phyloP scores from a whole-genome alignment of 2,329 filamentous ascomycete species.

The Colletotrichum euphorbiae region DNA sequence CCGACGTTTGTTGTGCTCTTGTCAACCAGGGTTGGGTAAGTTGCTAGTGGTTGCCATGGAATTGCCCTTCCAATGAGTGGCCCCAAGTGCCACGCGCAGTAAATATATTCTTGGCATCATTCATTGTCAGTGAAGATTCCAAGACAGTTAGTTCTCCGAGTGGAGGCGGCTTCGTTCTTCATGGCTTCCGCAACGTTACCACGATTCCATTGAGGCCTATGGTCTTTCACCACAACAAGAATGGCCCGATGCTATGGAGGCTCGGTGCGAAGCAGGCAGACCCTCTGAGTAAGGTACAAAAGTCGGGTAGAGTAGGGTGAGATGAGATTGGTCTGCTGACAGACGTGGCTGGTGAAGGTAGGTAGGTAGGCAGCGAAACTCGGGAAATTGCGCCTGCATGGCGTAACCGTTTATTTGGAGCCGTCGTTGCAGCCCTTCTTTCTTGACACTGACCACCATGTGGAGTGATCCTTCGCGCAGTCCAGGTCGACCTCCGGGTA shows the following conservation, averaged over 20 bases:
- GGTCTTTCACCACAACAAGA: neutral
- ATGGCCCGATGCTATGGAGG: conserved; percentile 6
- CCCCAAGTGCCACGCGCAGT: no score
- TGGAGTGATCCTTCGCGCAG: neutral
- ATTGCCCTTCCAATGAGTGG: no score
- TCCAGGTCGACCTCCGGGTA: neutral
- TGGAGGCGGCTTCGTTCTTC: no score
- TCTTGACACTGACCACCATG: neutral
- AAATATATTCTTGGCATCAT: no score
- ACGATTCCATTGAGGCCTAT: neutral
- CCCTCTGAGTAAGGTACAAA: no score
- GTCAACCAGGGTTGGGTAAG: no score
- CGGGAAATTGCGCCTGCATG: conserved; percentile 1
- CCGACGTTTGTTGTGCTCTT: no score
- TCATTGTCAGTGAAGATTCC: no score
- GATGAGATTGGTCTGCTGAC: conserved; percentile 7
- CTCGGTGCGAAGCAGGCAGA: conserved; percentile 6
- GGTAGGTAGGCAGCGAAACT: conserved; percentile 18
- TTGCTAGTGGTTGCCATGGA: no score
- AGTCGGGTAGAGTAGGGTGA: no score
- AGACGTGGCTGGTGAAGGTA: conserved; percentile 7
- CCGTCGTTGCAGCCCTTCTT: conserved; percentile 18
- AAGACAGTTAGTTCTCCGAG: no score
- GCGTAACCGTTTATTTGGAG: conserved; percentile 28
- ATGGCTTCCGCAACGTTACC: neutral